Conservation (phyloP, 768 basidiomycete species). For the Boletus vinaceobasis region DNA sequence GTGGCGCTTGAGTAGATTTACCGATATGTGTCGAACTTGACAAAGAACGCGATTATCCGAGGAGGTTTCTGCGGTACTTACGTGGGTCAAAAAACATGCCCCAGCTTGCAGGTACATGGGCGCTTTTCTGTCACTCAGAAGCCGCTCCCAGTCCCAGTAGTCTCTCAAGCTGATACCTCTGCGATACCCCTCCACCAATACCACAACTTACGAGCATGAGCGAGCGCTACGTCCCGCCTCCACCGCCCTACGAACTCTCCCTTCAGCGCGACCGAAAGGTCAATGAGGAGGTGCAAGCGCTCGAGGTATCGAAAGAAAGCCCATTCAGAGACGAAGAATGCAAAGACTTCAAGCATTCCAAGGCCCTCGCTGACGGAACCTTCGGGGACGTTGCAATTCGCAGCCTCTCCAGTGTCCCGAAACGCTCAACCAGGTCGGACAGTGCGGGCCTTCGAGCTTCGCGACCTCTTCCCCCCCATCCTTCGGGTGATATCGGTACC, state of each 20-base stretch:
- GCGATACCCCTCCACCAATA: neutral
- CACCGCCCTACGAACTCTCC: slow-evolving; percentile 42
- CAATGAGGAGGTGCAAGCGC: slow-evolving; percentile 21
- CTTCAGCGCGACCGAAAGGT: slow-evolving; percentile 52
- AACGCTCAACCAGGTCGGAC: neutral
- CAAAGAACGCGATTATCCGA: neutral
- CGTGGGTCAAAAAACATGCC: slow-evolving; percentile 10
- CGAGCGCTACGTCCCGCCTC: slow-evolving; percentile 30
- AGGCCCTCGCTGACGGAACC: slow-evolving; percentile 4
- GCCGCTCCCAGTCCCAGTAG: neutral
- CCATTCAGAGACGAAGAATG: slow-evolving; percentile 15
- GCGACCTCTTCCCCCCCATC: slow-evolving; percentile 28
- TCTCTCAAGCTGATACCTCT: neutral
- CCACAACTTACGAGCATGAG: slow-evolving; percentile 15
- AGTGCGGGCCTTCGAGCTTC: slow-evolving; percentile 1
- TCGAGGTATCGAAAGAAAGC: slow-evolving; percentile 7
- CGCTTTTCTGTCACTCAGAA: slow-evolving; percentile 5
- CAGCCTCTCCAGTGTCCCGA: neutral
- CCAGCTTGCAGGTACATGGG: neutral
- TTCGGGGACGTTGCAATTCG: neutral
- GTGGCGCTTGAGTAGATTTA: neutral
- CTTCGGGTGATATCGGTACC: slow-evolving; percentile 6
- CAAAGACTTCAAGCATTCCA: slow-evolving; percentile 12
- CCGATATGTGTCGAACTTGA: neutral
- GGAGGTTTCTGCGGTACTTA: neutral